Evolutionary conservation across 2,329 filamentous ascomycete genomes (phyloP), one percentile per base, ranked within the genome.

Genomic region (Aspergillus neotritici): DNA sequence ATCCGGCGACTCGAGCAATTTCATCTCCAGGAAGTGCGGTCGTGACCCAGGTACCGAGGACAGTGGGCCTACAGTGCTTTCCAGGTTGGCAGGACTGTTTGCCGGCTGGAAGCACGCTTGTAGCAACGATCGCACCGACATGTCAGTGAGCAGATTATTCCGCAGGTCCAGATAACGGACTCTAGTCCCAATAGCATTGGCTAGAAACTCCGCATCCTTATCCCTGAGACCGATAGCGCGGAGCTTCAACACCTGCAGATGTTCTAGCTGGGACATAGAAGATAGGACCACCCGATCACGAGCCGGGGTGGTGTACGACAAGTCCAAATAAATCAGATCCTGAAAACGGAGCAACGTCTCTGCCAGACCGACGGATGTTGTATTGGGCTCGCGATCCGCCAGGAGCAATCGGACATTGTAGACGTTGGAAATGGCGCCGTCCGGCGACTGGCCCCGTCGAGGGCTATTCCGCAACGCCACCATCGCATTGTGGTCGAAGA

Each of bases 401-500:
- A 80, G 66, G 6, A 83, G 63, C 4, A 82, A 61, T 25, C 78
- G 75, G 17, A 82, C 56, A 13, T 69, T 68, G 51, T 77, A 77
- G 4, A 63, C 53, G 14, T 36, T 46, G 25, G 48, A 47, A 29
- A 40, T 36, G 37, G 40, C n/a, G 17, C 17, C 39, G 17, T 42
- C 37, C 9, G 31, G 21, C 10, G 41, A 33, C 31, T 41, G 46
- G 14, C 37, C 40, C 38, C 33, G 12, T 11, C 39, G 43, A 8
- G 54, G 41, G 8, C 51, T 49, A 16, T 63, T 56, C 40, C 65
- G 71, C 42, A 82, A 55, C 2, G 72, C 74, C 44, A 72, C 63
- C 41, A 82, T 69, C 13, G 77, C 70, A 47, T 73, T 72, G 56
- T 83, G 78, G 44, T 83, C 79, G 53, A 83, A 82, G 56, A 81